Evolutionary conservation across 1,139 yeast genomes (phyloP), one percentile per base, ranked within the genome.

Genomic region (Protomyces inouyei): DNA sequence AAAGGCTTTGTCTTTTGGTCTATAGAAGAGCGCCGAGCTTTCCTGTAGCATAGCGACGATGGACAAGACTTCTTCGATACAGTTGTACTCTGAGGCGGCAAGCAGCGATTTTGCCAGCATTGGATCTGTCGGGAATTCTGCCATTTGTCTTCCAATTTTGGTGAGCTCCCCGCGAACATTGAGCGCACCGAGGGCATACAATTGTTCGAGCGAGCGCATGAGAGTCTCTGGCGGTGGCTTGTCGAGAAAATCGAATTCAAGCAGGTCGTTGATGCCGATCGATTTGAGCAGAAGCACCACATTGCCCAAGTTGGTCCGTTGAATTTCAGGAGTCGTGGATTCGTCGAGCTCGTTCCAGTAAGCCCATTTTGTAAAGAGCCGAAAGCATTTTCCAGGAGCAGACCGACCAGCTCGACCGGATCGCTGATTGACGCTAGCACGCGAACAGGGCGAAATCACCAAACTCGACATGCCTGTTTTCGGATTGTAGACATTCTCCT

Each of bases 51-150:
- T 87, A 0, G 97, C 79, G 10, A 90, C 83, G 5, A 92, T 82
- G 0, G 90, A 82, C 3, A 88, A 71, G 0, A 91, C 83, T 61
- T 88, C 90, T 1, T 81, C 81, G 1, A 84, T 79, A 64, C 92
- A 89, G 0, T 82, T 79, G 64, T 79, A 81, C 67, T 80, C 79
- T 2, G 82, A 81, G 67, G 95, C 85, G 0, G 86, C 80, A 1
- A 92, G 74, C 35, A 93, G 75, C 1, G 88, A 82, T 73, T 87
- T 88, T 12, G 97, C 86, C 70, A 89, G 81, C 85, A 88, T 88
- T 2, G 97, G 97, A 70, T 89, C 96, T 5, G 92, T 82, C 0
- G 98, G 98, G 70, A 93, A 89, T 71, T 88, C 96, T 1, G 96
- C 88, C 96, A 93, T 89, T 68, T 84, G 83, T 43, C 89, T 78